phyloP scores from a whole-genome alignment of 495 filamentous ascomycete genomes.

The Neurospora sp. region DNA sequence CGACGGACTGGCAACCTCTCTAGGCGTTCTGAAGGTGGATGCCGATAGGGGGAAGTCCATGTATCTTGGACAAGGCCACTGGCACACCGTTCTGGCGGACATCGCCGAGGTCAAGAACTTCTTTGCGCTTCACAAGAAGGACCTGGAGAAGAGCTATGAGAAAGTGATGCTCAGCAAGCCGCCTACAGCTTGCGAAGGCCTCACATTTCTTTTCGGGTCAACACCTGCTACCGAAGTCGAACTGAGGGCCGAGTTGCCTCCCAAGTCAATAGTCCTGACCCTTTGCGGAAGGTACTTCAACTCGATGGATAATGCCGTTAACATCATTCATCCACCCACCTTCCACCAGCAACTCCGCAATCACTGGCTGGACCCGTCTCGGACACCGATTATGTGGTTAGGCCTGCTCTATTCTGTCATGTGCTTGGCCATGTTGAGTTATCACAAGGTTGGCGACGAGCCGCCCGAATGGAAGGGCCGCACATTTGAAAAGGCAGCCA shows the following conservation, averaged over 20 bases:
- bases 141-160: conserved; percentile 45
- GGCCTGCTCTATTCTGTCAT: conserved; percentile 81
- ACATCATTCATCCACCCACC: conserved; percentile 76
- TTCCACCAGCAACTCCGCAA: conserved; percentile 80
- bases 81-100: conserved; percentile 80
- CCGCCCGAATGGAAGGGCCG: conserved; percentile 72
- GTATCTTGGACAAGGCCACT: conserved; percentile 84
- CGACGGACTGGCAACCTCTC: conserved; percentile 63
- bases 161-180: conserved; percentile 56
- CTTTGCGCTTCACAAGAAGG: conserved; percentile 51
- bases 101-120: conserved; percentile 91
- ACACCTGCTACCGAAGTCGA: conserved; percentile 61
- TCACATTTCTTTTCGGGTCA: conserved; percentile 66
- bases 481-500: conserved; percentile 64
- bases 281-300: conserved; percentile 65
- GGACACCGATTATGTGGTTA: conserved; percentile 79
- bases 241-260: conserved; percentile 67
- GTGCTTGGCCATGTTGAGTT: conserved; percentile 84
- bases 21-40: conserved; percentile 82
- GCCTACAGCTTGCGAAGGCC: conserved; percentile 46
- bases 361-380: conserved; percentile 77
- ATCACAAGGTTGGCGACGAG: conserved; percentile 81
- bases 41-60: conserved; percentile 68
- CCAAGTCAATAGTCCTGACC: conserved; percentile 70
- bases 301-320: conserved; percentile 42